These are phyloP conservation scores for Starmerella powellii DNA, from an alignment of 805 yeast genomes.

Conservation along the genomic window DNA sequence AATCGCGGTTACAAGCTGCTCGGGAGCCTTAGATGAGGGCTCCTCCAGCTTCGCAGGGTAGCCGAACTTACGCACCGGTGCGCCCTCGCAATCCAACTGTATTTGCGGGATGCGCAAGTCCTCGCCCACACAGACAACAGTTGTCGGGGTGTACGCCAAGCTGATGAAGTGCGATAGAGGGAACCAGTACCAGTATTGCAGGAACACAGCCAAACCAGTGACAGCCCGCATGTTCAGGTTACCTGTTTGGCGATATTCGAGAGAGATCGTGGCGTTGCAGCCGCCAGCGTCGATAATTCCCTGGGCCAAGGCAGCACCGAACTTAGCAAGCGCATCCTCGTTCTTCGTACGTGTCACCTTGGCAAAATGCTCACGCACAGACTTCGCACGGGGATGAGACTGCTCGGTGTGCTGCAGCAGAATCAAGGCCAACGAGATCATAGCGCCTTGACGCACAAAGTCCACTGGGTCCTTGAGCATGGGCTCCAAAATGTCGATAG, in stretches of 20 bases:
- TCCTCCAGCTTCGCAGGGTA: conserved; percentile 85
- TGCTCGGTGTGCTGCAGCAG: conserved; percentile 76
- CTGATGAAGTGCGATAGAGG: conserved; percentile 89
- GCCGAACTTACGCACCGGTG: conserved; percentile 65
- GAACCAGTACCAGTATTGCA: conserved; percentile 98
- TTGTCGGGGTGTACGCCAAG: conserved; percentile 83
- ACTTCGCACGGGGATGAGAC: conserved; percentile 65
- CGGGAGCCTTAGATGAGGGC: conserved; percentile 68
- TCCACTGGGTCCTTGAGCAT: conserved; percentile 88
- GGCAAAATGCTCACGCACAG: conserved; percentile 60
- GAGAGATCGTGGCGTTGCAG: conserved; percentile 83
- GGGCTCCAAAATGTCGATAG: conserved; percentile 85
- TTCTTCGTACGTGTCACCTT: conserved; percentile 73
- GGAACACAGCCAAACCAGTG: conserved; percentile 79
- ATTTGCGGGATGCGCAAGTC: conserved; percentile 82
- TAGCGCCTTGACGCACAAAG: conserved; percentile 96
- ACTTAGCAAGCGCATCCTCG: conserved; percentile 93
- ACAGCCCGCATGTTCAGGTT: conserved; percentile 83
- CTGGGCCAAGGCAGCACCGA: conserved; percentile 93
- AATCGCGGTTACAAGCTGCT: conserved; percentile 84
- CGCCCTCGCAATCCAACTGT: conserved; percentile 57
- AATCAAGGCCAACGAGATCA: conserved; percentile 83
- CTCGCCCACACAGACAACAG: conserved; percentile 71
- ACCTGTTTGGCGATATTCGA: conserved; percentile 80
- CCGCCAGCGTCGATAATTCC: conserved; percentile 99